Percentiles rank a stretch among this genome's conserved stretches.
Conservation (phyloP, 129 eudicot species). For the Chrysanthemum makinoi region DNA sequence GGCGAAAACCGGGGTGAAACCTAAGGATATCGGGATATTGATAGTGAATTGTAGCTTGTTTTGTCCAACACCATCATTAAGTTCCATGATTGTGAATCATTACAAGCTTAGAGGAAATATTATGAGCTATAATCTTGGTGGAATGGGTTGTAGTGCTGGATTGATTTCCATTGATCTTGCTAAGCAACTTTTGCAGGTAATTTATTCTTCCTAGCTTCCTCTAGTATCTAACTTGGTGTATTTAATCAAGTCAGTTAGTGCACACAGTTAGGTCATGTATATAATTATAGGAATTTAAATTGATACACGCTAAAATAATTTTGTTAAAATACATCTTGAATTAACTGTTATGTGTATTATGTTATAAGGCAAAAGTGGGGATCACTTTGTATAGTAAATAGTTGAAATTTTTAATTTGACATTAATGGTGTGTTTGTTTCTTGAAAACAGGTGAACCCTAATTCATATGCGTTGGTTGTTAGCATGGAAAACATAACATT, state of each 20-base stretch:
- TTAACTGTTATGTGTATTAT: too few relatives aligned
- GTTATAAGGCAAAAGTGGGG: too few relatives aligned
- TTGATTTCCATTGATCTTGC: constrained; percentile 82
- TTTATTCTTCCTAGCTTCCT: neutral
- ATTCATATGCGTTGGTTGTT: constrained; percentile 62
- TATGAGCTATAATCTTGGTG: constrained; percentile 77
- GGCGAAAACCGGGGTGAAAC: constrained; percentile 59
- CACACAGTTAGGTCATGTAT: too few relatives aligned
- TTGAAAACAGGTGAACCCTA: constrained; percentile 50
- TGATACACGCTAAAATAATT: too few relatives aligned
- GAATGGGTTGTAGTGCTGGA: constrained; percentile 96
- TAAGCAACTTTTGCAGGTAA: constrained; percentile 69
- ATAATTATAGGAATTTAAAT: too few relatives aligned
- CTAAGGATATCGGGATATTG: constrained; percentile 73
- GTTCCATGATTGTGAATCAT: constrained; percentile 74
- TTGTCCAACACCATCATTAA: constrained; percentile 73
- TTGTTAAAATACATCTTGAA: too few relatives aligned
- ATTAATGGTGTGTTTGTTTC: constrained; percentile 8
- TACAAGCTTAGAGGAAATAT: constrained; percentile 83
- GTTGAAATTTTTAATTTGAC: neutral
- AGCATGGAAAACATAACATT: constrained; percentile 72
- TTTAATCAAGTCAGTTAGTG: too few relatives aligned
- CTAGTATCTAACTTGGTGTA: too few relatives aligned
- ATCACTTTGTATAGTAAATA: too few relatives aligned
- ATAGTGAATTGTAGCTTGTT: constrained; percentile 73